phyloP scores from a whole-genome alignment of 129 eudicot species.

The Centaurea solstitialis region DNA sequence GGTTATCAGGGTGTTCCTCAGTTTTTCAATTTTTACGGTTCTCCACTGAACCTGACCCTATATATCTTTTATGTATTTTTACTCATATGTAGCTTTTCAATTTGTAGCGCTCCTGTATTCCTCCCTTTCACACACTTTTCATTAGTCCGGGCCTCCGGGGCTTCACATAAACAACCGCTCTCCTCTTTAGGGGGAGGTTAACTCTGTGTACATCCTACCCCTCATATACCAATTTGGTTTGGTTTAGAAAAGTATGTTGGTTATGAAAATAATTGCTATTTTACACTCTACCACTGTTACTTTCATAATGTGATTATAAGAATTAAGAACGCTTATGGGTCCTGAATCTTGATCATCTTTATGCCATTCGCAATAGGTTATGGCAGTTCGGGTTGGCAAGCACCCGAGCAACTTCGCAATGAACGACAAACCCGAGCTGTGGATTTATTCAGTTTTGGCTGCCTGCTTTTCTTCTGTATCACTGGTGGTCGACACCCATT shows the following conservation, averaged over 20 bases:
- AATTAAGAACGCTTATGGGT: neutral
- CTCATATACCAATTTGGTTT: neutral
- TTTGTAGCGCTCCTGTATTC: too few species aligned
- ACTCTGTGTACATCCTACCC: neutral
- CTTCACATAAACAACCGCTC: neutral
- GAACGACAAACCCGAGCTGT: slow-evolving; percentile 89
- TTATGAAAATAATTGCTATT: neutral
- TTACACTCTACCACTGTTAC: neutral
- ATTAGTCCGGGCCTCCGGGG: too few species aligned
- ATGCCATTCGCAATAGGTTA: slow-evolving; percentile 41
- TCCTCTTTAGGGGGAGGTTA: neutral
- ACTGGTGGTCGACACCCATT: slow-evolving; percentile 92
- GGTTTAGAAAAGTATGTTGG: neutral
- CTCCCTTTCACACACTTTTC: too few species aligned
- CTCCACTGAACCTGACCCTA: too few species aligned
- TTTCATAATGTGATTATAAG: neutral
- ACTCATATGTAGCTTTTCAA: too few species aligned
- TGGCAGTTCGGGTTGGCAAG: slow-evolving; percentile 98
- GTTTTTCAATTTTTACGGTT: too few species aligned
- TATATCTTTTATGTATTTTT: too few species aligned
- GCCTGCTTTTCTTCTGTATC: slow-evolving; percentile 82
- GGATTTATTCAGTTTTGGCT: slow-evolving; percentile 85
- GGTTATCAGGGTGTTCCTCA: too few species aligned
- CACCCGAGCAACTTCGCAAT: slow-evolving; percentile 83
- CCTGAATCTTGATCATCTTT: slow-evolving; percentile 15